These are phyloP conservation scores for Solanum habrochaites DNA, from an alignment of 257 asterid species.

Conservation along the genomic window DNA sequence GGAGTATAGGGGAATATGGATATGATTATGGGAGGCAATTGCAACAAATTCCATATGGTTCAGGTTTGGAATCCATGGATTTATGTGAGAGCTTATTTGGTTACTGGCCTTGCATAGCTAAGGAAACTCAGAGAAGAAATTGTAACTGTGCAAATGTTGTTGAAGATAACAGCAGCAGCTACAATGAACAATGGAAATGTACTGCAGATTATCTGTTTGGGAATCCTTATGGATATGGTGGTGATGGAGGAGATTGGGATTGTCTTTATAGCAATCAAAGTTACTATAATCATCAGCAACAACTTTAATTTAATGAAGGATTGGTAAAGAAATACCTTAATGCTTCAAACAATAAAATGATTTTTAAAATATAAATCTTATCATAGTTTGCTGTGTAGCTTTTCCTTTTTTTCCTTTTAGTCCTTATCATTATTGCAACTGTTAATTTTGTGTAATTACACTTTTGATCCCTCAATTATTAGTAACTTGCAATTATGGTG, in stretches of 20 bases:
- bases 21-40: slow-evolving; percentile 12
- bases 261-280: background rate
- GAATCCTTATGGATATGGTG: slow-evolving; percentile 23
- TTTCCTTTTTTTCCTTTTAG: background rate
- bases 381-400: background rate
- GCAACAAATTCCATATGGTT: slow-evolving; percentile 39
- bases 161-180: slow-evolving; percentile 8
- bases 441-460: background rate
- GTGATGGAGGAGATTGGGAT: background rate
- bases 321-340: background rate
- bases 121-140: slow-evolving; percentile 16
- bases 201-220: slow-evolving; percentile 75
- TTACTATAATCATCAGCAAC: slow-evolving; percentile 1
- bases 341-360: background rate
- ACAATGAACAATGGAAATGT: background rate
- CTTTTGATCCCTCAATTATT: background rate
- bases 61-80: slow-evolving; percentile 76
- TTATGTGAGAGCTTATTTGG: slow-evolving; percentile 75
- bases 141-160: slow-evolving; percentile 1
- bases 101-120: slow-evolving; percentile 76
- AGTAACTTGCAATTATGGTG: background rate
- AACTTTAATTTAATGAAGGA: background rate
- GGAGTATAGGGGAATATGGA: slow-evolving; percentile 3
- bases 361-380: background rate
- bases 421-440: background rate